Conservation (phyloP, 257 asterid genomes). For the Eustoma russellianum region DNA sequence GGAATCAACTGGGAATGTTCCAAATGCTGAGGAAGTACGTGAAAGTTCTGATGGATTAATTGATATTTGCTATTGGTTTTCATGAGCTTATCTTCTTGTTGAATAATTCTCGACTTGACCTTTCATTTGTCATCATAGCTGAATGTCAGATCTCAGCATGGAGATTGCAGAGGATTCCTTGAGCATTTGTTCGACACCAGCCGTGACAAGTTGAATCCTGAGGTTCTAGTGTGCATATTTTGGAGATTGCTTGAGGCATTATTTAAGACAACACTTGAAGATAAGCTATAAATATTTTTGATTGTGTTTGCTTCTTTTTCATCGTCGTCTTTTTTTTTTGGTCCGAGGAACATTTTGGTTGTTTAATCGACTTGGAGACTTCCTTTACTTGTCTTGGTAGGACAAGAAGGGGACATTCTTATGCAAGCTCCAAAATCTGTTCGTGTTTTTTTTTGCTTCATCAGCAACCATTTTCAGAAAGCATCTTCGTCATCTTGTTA, state of each 20-base stretch:
- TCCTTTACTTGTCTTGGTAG: conserved; percentile 31
- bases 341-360: background rate
- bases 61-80: background rate
- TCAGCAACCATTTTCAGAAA: conserved; percentile 38
- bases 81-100: background rate
- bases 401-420: conserved; percentile 45
- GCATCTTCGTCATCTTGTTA: conserved; percentile 44
- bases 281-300: conserved; percentile 21
- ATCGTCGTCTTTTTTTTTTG: too few relatives aligned
- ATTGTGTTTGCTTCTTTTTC: background rate
- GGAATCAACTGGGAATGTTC: conserved; percentile 31
- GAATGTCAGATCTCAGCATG: conserved; percentile 29
- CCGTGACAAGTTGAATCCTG: conserved; percentile 40
- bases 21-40: conserved; percentile 40
- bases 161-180: conserved; percentile 43
- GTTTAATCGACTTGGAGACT: conserved; percentile 3
- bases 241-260: conserved; percentile 58
- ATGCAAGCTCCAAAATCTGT: conserved; percentile 49
- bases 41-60: background rate
- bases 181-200: conserved; percentile 33
- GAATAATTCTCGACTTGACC: background rate
- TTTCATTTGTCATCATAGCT: conserved; percentile 25
- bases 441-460: conserved; percentile 59
- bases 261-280: conserved; percentile 30
- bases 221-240: conserved; percentile 53